Base-by-base conservation (phyloP, 2,329 filamentous ascomycete genomes). In the Pseudohalonectria lignicola region DNA sequence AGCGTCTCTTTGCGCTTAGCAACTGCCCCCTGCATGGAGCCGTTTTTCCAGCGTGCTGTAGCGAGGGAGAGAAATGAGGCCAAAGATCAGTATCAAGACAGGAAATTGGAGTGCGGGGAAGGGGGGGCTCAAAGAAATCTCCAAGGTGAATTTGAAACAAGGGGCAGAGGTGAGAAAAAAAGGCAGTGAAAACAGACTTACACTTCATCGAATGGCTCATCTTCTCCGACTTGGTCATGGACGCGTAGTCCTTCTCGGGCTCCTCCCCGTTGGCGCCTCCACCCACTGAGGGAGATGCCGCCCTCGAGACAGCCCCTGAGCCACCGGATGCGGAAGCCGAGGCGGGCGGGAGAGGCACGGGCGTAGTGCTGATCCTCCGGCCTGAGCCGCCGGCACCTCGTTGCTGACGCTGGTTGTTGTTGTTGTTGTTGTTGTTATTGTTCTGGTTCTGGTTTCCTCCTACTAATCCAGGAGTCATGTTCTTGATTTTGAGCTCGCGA, bases 131-230 rank as follows among this genome's bases (percentile, higher is more conserved):
- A n/a, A n/a, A n/a, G n/a, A n/a, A n/a, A n/a, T n/a, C n/a, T n/a
- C n/a, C n/a, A n/a, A n/a, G n/a, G n/a, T n/a, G n/a, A 26, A 26
- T 26, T 26, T 8, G 23, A 12, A 26, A 12, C 8, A 12, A 26
- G 12, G 23, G 23, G 23, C 23, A 25, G 15, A 31, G 33, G 3
- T 10, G n/a, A 20, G 17, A 36, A 21, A 25, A 17, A 45, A 35
- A 25, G 36, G 34, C 26, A 39, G 19, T 37, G 29, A 29, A 30
- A n/a, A 12, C 6, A 23, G 20, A 55, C 66, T 59, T 61, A 76
- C 74, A 71, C 60, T 75, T 75, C 74, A 78, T 78, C 3, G 72
- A 76, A 15, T 66, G 66, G n/a, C 69, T 74, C 73, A 78, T 77
- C 62, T 78, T 78, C 56, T 78, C 73, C 21, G 71, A 75, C 58